Percentiles rank a stretch among this genome's conserved stretches.
Evolutionary conservation across 495 filamentous ascomycete genomes (phyloP).

Genomic region (Aspergillus leporis): DNA sequence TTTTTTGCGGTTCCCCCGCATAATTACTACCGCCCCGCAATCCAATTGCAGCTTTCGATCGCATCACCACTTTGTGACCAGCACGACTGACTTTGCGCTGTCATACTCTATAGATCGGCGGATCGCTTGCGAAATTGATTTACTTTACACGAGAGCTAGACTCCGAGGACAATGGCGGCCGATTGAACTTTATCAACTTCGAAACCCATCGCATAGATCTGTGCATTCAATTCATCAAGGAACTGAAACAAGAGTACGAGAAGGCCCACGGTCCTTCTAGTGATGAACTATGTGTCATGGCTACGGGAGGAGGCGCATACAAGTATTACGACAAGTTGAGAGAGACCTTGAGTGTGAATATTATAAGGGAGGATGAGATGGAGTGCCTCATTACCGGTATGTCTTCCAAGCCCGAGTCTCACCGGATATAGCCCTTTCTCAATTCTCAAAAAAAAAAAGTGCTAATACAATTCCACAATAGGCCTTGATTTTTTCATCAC

Average conservation of each 20-base stretch:
- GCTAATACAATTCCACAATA: slow-evolving; percentile 27
- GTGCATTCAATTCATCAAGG: slow-evolving; percentile 84
- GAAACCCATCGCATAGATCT: slow-evolving; percentile 92
- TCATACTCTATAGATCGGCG: slow-evolving; percentile 72
- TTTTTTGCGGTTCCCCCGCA: slow-evolving; percentile 34
- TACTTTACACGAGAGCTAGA: slow-evolving; percentile 90
- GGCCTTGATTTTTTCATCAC: slow-evolving; percentile 98
- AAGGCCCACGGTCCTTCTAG: slow-evolving; percentile 64
- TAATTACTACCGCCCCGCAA: slow-evolving; percentile 34
- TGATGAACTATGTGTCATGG: slow-evolving; percentile 80
- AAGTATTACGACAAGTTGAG: slow-evolving; percentile 93
- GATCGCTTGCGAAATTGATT: slow-evolving; percentile 91
- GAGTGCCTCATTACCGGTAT: slow-evolving; percentile 93
- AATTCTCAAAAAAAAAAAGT: background rate
- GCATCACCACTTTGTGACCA: slow-evolving; percentile 6
- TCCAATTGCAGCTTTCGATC: slow-evolving; percentile 10
- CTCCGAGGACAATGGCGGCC: slow-evolving; percentile 77
- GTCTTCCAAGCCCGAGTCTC: slow-evolving; percentile 10
- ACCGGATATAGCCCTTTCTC: background rate
- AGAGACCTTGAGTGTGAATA: slow-evolving; percentile 77
- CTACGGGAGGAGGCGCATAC: slow-evolving; percentile 91
- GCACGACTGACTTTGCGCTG: slow-evolving; percentile 24
- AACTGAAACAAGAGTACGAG: slow-evolving; percentile 76
- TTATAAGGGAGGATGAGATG: slow-evolving; percentile 96
- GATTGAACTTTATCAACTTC: slow-evolving; percentile 91